Evolutionary conservation across 176 grass and related monocot genomes (phyloP).

Genomic region (Paspalum notatum): DNA sequence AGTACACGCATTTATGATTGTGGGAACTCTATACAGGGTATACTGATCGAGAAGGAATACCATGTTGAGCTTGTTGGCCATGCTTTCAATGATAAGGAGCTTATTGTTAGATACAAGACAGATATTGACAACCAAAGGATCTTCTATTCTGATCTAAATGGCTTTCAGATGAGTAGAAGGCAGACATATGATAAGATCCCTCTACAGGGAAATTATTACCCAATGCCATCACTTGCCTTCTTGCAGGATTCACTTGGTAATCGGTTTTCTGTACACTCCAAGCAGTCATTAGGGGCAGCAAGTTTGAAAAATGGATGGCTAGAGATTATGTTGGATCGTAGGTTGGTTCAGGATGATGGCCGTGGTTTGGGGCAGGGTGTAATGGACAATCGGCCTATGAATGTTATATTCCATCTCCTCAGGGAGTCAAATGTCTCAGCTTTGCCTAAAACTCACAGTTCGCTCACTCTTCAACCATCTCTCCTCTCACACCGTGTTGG

Average conservation of each 20-base stretch:
- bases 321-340: conserved; percentile 98
- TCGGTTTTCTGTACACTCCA: conserved; percentile 89
- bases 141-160: conserved; percentile 96
- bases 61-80: conserved; percentile 86
- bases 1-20: conserved; percentile 84
- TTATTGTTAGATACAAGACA: conserved; percentile 95
- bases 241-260: conserved; percentile 82
- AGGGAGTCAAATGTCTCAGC: conserved; percentile 80
- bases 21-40: conserved; percentile 71
- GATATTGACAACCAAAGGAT: conserved; percentile 82
- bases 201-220: conserved; percentile 97
- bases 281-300: conserved; percentile 83
- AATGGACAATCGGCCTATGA: conserved; percentile 82
- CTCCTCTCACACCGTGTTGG: conserved; percentile 77
- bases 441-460: conserved; percentile 63
- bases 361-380: conserved; percentile 96
- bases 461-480: conserved; percentile 82
- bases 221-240: conserved; percentile 94
- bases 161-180: conserved; percentile 96
- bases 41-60: conserved; percentile 97
- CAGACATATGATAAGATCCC: conserved; percentile 94
- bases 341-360: conserved; percentile 80
- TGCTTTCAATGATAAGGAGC: conserved; percentile 78
- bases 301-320: conserved; percentile 95
- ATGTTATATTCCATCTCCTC: conserved; percentile 90